Evolutionary conservation across 2,329 filamentous ascomycete genomes (phyloP), one percentile per base, ranked within the genome.

Genomic region (Xylaria sp.): DNA sequence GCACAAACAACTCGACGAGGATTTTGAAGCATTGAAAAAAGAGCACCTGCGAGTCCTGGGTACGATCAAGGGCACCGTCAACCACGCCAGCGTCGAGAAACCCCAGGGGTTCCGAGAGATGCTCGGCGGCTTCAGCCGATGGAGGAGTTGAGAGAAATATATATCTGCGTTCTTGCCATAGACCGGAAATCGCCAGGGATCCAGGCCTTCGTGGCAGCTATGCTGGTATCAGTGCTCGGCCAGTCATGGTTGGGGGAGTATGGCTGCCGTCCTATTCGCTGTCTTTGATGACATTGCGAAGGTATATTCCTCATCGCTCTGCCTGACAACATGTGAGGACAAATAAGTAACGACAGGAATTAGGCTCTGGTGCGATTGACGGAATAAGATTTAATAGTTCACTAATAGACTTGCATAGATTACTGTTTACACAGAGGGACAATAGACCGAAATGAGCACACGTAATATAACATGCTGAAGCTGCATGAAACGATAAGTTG

Each of bases 1-100:
- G 89, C 89, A 91, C 77, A 84, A 90, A 73, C 81, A 89, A 74
- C 80, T 92, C 6, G 87, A 90, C 69, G 82, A 85, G 22, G 85
- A 87, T 66, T 90, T 91, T 73, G 81, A 86, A 62, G 79, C 82
- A 11, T 78, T 90, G 27, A 88, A 86, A 74, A 82, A 81, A 63
- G 88, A 90, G 70, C 87, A 90, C 70, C 71, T 83, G 17, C 77
- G 77, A 59, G 81, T 84, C 31, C 76, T 83, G 58, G 72, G 76
- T 47, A 72, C 76, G 29, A 77, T 80, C 54, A 76, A 74, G 65
- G 73, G 74, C 63, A 73, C 76, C 71, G 69, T 81, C 61, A 73
- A 78, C 42, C 76, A 71, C 65, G 68, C 74, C 63, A 70, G 72
- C 61, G 68, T 70, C n/a, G 68, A 79, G 45, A 74, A 74, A 51